Conservation (phyloP, 2,329 filamentous ascomycete species). For the Paecilomyces sp. region DNA sequence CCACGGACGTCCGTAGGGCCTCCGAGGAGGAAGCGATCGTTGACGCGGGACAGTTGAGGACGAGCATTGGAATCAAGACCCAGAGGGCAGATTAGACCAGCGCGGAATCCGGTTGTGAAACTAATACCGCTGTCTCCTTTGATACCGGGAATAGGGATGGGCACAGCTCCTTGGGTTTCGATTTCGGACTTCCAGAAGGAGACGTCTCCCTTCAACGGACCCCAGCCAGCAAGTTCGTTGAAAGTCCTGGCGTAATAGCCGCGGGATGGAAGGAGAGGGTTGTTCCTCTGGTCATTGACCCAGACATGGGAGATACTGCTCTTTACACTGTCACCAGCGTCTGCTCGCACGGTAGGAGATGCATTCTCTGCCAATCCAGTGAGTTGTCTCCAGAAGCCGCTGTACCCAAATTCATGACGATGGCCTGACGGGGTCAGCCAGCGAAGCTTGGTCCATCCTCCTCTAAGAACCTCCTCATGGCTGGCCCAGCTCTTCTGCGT, state of each 20-base stretch:
- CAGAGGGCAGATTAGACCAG: conserved; percentile 78
- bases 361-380: conserved; percentile 70
- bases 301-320: conserved; percentile 78
- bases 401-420: conserved; percentile 72
- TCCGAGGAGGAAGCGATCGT: conserved; percentile 91
- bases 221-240: conserved; percentile 80
- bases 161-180: conserved; percentile 69
- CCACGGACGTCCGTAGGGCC: conserved; percentile 92
- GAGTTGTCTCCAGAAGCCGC: conserved; percentile 78
- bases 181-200: conserved; percentile 91
- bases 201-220: conserved; percentile 77
- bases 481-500: conserved; percentile 89
- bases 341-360: conserved; percentile 70
- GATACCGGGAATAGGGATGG: conserved; percentile 64
- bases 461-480: conserved; percentile 82
- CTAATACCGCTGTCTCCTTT: conserved; percentile 68
- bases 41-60: conserved; percentile 68
- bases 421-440: conserved; percentile 63
- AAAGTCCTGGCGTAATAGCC: conserved; percentile 75
- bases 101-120: conserved; percentile 71
- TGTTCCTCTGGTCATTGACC: conserved; percentile 72
- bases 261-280: conserved; percentile 71
- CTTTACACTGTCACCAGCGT: conserved; percentile 88
- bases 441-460: conserved; percentile 66
- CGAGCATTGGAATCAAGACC: conserved; percentile 50